These are phyloP conservation scores for Syncephalastrum monosporum DNA, from an alignment of 371 early-diverging fungal species.

Conservation along the genomic window DNA sequence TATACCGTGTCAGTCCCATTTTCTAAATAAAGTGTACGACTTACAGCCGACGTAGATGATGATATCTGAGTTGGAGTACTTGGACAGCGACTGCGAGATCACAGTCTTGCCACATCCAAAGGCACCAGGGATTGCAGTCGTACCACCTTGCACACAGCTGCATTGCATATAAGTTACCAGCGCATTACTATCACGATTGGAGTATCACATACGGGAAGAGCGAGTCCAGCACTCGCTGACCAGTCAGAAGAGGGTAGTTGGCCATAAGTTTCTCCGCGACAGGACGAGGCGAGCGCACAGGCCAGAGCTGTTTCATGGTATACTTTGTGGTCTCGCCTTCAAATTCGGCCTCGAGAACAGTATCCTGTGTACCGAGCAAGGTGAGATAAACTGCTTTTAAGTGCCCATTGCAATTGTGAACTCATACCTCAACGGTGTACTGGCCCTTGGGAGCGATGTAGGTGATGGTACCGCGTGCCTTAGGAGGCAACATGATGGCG, in stretches of 20 bases:
- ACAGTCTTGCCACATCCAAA: constrained; percentile 99
- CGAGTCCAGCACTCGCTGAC: constrained; percentile 99
- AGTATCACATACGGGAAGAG: constrained; percentile 87
- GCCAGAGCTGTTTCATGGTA: constrained; percentile 99
- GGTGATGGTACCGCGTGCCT: constrained; percentile 92
- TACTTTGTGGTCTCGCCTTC: constrained; percentile 85
- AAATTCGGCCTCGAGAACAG: constrained; percentile 94
- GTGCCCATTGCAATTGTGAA: too few species aligned
- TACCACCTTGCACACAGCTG: constrained; percentile 99
- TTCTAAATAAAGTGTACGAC: constrained; percentile 8
- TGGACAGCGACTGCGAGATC: constrained; percentile 99
- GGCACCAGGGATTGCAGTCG: constrained; percentile 99
- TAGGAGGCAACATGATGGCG: constrained; percentile 96
- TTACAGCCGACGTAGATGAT: constrained; percentile 99
- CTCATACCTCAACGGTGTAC: constrained; percentile 82
- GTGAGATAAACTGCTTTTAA: neutral
- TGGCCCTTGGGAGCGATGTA: constrained; percentile 95
- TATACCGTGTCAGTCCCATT: constrained; percentile 10
- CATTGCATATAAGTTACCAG: constrained; percentile 5
- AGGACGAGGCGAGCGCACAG: constrained; percentile 99
- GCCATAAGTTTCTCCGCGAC: constrained; percentile 96
- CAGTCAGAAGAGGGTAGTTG: constrained; percentile 97
- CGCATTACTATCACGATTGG: neutral
- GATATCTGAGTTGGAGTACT: constrained; percentile 99
- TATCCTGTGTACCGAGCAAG: constrained; percentile 56